phyloP scores from a whole-genome alignment of 306 rosid genomes.

The Cicer arietinum region DNA sequence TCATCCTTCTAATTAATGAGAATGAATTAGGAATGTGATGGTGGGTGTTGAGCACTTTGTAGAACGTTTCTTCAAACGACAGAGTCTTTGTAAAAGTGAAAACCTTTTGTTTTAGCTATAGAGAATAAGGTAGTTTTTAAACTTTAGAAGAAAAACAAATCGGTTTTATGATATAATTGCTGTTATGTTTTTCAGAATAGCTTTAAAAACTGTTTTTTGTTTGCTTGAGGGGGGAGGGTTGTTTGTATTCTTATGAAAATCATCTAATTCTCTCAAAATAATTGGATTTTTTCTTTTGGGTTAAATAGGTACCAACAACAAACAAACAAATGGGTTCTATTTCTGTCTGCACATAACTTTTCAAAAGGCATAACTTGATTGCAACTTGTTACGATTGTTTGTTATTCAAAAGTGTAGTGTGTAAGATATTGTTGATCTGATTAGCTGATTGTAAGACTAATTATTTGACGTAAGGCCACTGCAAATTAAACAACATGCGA shows the following conservation, averaged over 20 bases:
- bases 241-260: neutral
- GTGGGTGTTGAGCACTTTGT: neutral
- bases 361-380: neutral
- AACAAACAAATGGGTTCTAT: neutral
- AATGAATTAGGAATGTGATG: neutral
- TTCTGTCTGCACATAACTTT: neutral
- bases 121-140: neutral
- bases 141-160: neutral
- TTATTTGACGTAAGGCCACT: constrained; percentile 12
- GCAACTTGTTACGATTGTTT: neutral
- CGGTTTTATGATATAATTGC: neutral
- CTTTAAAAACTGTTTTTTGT: neutral
- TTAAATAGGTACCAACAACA: neutral
- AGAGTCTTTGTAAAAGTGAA: neutral
- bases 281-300: neutral
- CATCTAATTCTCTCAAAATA: neutral
- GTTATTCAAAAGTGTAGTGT: neutral
- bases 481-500: neutral
- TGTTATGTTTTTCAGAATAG: neutral
- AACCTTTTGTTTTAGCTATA: neutral
- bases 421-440: neutral
- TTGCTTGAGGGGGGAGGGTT: neutral
- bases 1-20: neutral
- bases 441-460: neutral
- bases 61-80: neutral